phyloP scores from a whole-genome alignment of 495 filamentous ascomycete genomes.

The Xylaria castorea region DNA sequence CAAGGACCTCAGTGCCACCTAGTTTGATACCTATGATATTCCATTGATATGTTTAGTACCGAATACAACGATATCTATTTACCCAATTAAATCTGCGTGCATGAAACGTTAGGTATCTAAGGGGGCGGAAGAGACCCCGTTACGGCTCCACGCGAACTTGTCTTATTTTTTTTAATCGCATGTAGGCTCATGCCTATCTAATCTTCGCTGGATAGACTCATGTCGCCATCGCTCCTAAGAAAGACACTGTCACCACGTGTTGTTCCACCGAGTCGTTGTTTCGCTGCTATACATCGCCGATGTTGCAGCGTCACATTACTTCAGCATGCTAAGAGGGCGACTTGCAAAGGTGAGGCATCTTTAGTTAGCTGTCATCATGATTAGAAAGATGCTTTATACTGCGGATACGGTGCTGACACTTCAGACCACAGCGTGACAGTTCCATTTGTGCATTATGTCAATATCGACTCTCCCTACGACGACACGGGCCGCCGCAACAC shows the following conservation, averaged over 20 bases:
- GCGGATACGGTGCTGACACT: constrained; percentile 24
- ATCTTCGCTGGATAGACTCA: neutral
- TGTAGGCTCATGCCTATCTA: neutral
- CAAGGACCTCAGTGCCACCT: too few relatives aligned
- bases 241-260: neutral
- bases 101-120: neutral
- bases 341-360: constrained; percentile 31
- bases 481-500: constrained; percentile 17
- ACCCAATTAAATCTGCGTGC: neutral
- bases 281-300: constrained; percentile 15
- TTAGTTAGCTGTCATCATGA: neutral
- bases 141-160: neutral
- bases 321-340: constrained; percentile 42
- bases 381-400: neutral
- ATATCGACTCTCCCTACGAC: constrained; percentile 34
- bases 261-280: neutral
- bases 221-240: neutral
- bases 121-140: too few relatives aligned
- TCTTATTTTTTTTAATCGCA: neutral
- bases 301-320: constrained; percentile 28
- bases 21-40: too few relatives aligned
- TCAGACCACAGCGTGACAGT: constrained; percentile 30
- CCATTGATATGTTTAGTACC: neutral
- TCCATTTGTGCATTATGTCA: constrained; percentile 42
- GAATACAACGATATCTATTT: neutral